These are phyloP conservation scores for Fusarium sambucinum DNA, from an alignment of 2,329 filamentous ascomycete species.

Conservation along the genomic window DNA sequence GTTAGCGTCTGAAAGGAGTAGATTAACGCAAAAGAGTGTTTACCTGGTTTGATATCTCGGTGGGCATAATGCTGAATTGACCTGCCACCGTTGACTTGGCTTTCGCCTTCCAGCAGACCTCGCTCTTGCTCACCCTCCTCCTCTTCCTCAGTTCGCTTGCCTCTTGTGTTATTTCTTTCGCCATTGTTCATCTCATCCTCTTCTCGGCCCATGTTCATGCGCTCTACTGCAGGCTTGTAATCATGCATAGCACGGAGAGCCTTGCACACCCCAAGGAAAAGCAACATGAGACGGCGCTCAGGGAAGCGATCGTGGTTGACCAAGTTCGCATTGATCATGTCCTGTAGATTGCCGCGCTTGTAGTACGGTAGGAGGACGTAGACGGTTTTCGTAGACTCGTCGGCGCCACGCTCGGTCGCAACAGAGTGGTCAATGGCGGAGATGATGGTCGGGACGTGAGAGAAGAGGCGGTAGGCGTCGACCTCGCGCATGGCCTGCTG, in stretches of 20 bases:
- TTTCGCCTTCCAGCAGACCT: constrained; percentile 85
- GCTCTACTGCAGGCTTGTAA: constrained; percentile 69
- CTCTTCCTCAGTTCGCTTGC: constrained; percentile 69
- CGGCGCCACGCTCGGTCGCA: constrained; percentile 75
- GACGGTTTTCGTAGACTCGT: constrained; percentile 84
- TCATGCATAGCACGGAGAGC: constrained; percentile 92
- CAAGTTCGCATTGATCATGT: constrained; percentile 97
- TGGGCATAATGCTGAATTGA: constrained; percentile 87
- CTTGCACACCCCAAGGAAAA: constrained; percentile 92
- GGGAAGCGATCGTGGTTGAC: constrained; percentile 95
- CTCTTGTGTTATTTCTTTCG: constrained; percentile 50
- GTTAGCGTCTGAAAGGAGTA: constrained; percentile 4
- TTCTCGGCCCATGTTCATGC: constrained; percentile 65
- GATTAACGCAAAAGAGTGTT: constrained; percentile 41
- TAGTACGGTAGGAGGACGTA: constrained; percentile 98
- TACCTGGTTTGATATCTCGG: constrained; percentile 96
- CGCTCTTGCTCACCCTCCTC: constrained; percentile 81
- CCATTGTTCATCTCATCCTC: constrained; percentile 56
- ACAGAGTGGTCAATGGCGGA: constrained; percentile 86
- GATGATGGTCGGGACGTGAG: constrained; percentile 86
- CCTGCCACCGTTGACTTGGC: constrained; percentile 68
- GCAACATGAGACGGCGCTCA: constrained; percentile 85
- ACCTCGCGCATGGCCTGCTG: constrained; percentile 96
- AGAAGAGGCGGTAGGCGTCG: constrained; percentile 93
- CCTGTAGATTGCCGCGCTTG: constrained; percentile 92